A percentile compares a stretch with the other conserved stretches of the same genome.
These are phyloP conservation scores for Globisporangium alternatum DNA, from an alignment of 352 stramenopile genomes.

Conservation along the genomic window DNA sequence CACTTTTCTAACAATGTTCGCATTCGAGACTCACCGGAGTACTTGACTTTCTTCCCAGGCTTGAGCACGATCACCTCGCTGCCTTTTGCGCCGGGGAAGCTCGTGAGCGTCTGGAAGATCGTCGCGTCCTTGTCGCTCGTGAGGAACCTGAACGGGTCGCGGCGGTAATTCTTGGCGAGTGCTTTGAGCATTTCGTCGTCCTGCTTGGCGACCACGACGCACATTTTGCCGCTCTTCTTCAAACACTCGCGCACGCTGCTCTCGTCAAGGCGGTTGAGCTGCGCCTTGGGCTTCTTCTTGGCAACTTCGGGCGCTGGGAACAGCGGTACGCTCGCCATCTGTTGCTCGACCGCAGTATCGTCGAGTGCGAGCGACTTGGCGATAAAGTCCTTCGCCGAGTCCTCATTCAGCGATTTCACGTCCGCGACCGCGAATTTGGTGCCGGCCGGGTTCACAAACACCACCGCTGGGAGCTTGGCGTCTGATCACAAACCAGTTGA, in stretches of 20 bases:
- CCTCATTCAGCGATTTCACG: constrained; percentile 34
- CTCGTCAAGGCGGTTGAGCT: constrained; percentile 39
- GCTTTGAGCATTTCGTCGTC: constrained; percentile 36
- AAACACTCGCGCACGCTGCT: constrained; percentile 38
- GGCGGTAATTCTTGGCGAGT: constrained; percentile 79
- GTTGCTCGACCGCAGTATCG: constrained; percentile 21
- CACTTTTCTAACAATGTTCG: neutral
- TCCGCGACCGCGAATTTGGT: constrained; percentile 44
- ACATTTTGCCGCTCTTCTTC: constrained; percentile 63
- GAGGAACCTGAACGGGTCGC: constrained; percentile 68
- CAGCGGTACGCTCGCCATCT: constrained; percentile 34
- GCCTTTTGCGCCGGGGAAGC: constrained; percentile 30
- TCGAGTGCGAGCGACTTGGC: constrained; percentile 32
- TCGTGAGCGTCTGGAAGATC: constrained; percentile 38
- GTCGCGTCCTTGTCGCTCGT: constrained; percentile 26
- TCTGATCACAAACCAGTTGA: constrained; percentile 12
- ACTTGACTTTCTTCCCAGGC: constrained; percentile 58
- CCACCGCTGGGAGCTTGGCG: constrained; percentile 49
- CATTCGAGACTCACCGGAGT: constrained; percentile 37
- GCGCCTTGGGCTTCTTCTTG: constrained; percentile 64
- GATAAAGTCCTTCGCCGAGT: constrained; percentile 62
- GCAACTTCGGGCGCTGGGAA: constrained; percentile 70
- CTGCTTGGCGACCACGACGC: constrained; percentile 52
- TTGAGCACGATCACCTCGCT: constrained; percentile 53
- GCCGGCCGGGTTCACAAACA: constrained; percentile 52